Evolutionary conservation across 306 rosid species (phyloP).

Genomic region (Dalbergia cultrata): DNA sequence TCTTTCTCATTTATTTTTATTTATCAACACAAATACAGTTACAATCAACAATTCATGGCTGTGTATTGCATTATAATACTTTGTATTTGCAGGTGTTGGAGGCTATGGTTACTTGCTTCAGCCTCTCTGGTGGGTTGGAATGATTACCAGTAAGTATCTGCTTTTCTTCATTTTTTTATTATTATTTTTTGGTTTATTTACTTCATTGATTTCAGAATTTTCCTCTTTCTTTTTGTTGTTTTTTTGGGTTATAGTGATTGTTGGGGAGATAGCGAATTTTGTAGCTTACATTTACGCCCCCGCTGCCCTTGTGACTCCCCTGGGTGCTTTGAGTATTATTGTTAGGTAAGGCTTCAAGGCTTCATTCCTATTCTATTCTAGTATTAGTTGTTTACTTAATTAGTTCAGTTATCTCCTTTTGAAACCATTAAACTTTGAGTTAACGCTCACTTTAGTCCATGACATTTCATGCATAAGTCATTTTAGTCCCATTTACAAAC

Average conservation of each 20-base stretch:
- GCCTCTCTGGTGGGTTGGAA: constrained; percentile 96
- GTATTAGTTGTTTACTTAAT: not conserved
- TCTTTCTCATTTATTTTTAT: too few species aligned
- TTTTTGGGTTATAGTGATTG: constrained; percentile 63
- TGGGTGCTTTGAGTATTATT: constrained; percentile 95
- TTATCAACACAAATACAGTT: too few species aligned
- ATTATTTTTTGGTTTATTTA: not conserved
- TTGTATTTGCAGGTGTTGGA: constrained; percentile 65
- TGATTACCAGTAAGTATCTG: constrained; percentile 74
- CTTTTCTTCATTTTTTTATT: not conserved
- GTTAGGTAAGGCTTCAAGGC: constrained; percentile 69
- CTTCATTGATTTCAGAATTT: not conserved
- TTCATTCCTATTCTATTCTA: not conserved
- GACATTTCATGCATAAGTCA: too few species aligned
- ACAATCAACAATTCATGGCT: not conserved
- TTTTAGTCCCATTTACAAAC: too few species aligned
- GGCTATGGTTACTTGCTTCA: constrained; percentile 87
- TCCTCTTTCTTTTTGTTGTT: too few species aligned
- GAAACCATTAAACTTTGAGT: too few species aligned
- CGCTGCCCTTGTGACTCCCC: constrained; percentile 89
- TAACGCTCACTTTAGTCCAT: too few species aligned
- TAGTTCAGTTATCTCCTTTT: not conserved
- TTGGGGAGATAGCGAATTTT: constrained; percentile 88
- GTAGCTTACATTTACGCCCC: constrained; percentile 88
- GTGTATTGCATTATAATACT: not conserved